phyloP scores from a whole-genome alignment of 495 filamentous ascomycete genomes.

The Annulohypoxylon bovei region DNA sequence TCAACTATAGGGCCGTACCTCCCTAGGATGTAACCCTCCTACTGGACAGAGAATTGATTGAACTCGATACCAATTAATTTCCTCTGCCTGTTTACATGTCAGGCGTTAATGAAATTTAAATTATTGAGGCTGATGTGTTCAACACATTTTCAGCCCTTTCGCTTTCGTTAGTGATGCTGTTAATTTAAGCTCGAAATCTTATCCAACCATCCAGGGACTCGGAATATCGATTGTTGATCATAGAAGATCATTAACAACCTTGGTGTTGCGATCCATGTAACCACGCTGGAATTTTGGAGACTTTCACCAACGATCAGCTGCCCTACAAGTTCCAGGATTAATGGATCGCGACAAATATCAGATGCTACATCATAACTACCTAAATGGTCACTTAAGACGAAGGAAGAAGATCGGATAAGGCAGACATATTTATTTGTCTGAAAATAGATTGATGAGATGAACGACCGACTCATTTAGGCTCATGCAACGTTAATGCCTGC shows the following conservation, averaged over 20 bases:
- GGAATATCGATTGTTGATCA: slow-evolving; percentile 21
- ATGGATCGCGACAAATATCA: slow-evolving; percentile 1
- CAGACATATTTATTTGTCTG: slow-evolving; percentile 18
- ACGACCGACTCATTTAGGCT: neutral
- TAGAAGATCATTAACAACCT: slow-evolving; percentile 32
- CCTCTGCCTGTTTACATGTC: neutral
- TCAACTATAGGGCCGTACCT: slow-evolving; percentile 22
- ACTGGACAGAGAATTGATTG: neutral
- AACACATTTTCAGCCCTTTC: neutral
- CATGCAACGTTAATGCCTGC: slow-evolving; percentile 33
- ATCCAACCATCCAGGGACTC: slow-evolving; percentile 15
- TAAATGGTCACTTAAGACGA: neutral
- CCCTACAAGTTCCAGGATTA: slow-evolving; percentile 15
- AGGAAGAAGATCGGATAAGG: slow-evolving; percentile 10
- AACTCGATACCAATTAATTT: neutral
- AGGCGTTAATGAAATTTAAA: neutral
- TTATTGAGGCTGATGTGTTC: neutral
- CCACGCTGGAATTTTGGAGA: slow-evolving; percentile 22
- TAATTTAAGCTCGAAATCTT: slow-evolving; percentile 32
- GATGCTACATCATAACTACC: neutral
- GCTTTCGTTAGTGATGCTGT: slow-evolving; percentile 8
- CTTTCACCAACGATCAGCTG: slow-evolving; percentile 10
- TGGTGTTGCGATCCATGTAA: slow-evolving; percentile 23
- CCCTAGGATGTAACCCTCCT: slow-evolving; percentile 32
- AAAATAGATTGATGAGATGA: slow-evolving; percentile 1